A percentile compares a stretch with the other conserved stretches of the same genome.
These are phyloP conservation scores for Pestalotiopsis sp. DNA, from an alignment of 2,329 filamentous ascomycete genomes.

Conservation along the genomic window DNA sequence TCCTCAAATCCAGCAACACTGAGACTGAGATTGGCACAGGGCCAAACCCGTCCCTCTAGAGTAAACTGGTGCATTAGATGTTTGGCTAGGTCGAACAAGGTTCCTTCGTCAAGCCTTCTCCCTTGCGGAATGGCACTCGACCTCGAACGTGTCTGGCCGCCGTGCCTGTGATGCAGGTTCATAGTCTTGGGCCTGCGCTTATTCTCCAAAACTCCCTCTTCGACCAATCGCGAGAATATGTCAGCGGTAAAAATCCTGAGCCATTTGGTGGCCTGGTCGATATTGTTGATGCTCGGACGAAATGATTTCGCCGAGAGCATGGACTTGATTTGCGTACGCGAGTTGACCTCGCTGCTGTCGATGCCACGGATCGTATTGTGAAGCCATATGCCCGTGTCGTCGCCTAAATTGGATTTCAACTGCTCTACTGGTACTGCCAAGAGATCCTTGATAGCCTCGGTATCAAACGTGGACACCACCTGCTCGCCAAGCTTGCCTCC, in stretches of 20 bases:
- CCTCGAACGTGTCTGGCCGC: conserved; percentile 73
- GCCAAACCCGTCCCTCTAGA: conserved; percentile 80
- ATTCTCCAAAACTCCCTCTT: conserved; percentile 88
- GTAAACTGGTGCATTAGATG: conserved; percentile 77
- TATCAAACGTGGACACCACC: conserved; percentile 78
- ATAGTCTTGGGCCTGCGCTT: conserved; percentile 85
- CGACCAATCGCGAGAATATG: conserved; percentile 85
- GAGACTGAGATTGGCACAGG: conserved; percentile 86
- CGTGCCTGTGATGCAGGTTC: conserved; percentile 80
- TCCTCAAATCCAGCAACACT: conserved; percentile 94
- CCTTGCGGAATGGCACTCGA: conserved; percentile 77
- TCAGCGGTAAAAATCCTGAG: conserved; percentile 89
- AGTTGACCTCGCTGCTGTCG: conserved; percentile 86
- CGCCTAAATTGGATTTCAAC: conserved; percentile 76
- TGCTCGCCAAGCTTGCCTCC: conserved; percentile 94
- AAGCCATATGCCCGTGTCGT: conserved; percentile 85
- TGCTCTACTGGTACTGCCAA: conserved; percentile 73
- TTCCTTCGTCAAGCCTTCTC: conserved; percentile 70
- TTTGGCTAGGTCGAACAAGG: conserved; percentile 76
- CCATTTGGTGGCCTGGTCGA: conserved; percentile 83
- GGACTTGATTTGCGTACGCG: conserved; percentile 90
- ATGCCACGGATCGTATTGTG: conserved; percentile 84
- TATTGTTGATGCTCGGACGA: conserved; percentile 75
- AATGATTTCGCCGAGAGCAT: conserved; percentile 98
- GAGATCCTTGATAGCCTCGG: conserved; percentile 77